phyloP scores from a whole-genome alignment of 2,329 filamentous ascomycete species.

The Fusarium nodosum region DNA sequence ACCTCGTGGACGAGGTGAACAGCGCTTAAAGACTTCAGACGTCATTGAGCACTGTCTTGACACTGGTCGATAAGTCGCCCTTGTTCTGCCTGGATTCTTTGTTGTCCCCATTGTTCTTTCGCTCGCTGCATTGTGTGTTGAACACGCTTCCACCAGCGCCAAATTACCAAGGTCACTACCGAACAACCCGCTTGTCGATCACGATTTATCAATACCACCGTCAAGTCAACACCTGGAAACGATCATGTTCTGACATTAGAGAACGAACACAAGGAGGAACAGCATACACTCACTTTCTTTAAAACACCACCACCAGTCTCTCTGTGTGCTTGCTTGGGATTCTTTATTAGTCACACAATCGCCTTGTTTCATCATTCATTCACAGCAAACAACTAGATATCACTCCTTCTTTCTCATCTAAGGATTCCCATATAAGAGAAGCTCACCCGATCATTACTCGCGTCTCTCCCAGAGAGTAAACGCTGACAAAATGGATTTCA shows the following conservation, averaged over 20 bases:
- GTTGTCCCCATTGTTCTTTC: slow-evolving; percentile 27
- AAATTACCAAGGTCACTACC: slow-evolving; percentile 29
- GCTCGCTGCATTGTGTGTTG: slow-evolving; percentile 38
- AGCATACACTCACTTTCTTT: slow-evolving; percentile 42
- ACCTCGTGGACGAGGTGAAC: slow-evolving; percentile 43
- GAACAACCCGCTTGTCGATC: slow-evolving; percentile 34
- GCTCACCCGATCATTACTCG: slow-evolving; percentile 24
- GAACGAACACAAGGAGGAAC: slow-evolving; percentile 43
- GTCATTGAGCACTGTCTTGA: slow-evolving; percentile 21
- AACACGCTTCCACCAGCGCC: slow-evolving; percentile 31
- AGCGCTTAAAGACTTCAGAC: slow-evolving; percentile 12
- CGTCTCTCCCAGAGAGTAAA: slow-evolving; percentile 28
- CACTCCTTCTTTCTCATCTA: slow-evolving; percentile 24
- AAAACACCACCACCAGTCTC: slow-evolving; percentile 14
- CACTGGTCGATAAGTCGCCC: slow-evolving; percentile 15
- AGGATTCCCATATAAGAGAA: slow-evolving; percentile 26
- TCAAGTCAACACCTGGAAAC: slow-evolving; percentile 26
- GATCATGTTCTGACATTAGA: slow-evolving; percentile 46
- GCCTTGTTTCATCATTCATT: slow-evolving; percentile 19
- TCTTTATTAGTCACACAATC: slow-evolving; percentile 26
- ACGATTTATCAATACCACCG: slow-evolving; percentile 30
- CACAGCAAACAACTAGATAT: slow-evolving; percentile 18
- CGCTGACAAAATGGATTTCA: slow-evolving; percentile 52
- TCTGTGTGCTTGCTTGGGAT: slow-evolving; percentile 31
- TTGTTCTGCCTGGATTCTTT: slow-evolving; percentile 32